Percentiles rank a stretch among this genome's conserved stretches.
Evolutionary conservation across 1,284 basidiomycete species (phyloP).

Genomic region (Malassezia dermatis): DNA sequence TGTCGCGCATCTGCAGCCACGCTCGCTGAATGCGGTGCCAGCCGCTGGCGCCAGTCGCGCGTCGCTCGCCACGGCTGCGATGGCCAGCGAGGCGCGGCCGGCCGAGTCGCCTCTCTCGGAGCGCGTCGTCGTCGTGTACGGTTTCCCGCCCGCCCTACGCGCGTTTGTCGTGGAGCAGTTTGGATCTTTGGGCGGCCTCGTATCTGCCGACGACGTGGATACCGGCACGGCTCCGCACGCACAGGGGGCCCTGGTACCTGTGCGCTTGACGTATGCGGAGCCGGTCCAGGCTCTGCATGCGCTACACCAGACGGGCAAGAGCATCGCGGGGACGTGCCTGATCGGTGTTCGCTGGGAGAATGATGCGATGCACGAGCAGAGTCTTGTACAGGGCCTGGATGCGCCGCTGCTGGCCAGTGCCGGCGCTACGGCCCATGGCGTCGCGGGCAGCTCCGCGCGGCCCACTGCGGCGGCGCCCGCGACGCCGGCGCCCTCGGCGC

Average conservation of each 20-base stretch:
- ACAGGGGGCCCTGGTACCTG: neutral
- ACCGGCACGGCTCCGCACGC: slow-evolving; percentile 18
- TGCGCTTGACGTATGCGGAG: slow-evolving; percentile 24
- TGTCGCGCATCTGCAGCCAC: neutral
- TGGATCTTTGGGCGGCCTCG: slow-evolving; percentile 24
- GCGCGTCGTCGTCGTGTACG: slow-evolving; percentile 29
- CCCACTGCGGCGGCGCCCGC: neutral
- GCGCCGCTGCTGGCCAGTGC: slow-evolving; percentile 22
- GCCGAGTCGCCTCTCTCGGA: slow-evolving; percentile 14
- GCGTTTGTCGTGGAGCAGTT: slow-evolving; percentile 29
- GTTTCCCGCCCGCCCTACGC: slow-evolving; percentile 28
- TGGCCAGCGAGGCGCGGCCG: neutral
- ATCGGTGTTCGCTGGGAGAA: slow-evolving; percentile 36
- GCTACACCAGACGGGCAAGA: slow-evolving; percentile 27
- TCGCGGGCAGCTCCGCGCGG: neutral
- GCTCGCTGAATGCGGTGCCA: neutral
- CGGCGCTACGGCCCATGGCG: neutral
- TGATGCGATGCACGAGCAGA: slow-evolving; percentile 31
- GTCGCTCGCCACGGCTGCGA: neutral
- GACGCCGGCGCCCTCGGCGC: slow-evolving; percentile 1
- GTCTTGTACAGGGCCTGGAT: slow-evolving; percentile 27
- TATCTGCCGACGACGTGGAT: slow-evolving; percentile 27
- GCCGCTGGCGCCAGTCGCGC: neutral
- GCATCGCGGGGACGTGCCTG: slow-evolving; percentile 28
- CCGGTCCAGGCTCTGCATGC: slow-evolving; percentile 32